Evolutionary conservation across 2,329 filamentous ascomycete genomes (phyloP).

Genomic region (Aspergillus uvarum): DNA sequence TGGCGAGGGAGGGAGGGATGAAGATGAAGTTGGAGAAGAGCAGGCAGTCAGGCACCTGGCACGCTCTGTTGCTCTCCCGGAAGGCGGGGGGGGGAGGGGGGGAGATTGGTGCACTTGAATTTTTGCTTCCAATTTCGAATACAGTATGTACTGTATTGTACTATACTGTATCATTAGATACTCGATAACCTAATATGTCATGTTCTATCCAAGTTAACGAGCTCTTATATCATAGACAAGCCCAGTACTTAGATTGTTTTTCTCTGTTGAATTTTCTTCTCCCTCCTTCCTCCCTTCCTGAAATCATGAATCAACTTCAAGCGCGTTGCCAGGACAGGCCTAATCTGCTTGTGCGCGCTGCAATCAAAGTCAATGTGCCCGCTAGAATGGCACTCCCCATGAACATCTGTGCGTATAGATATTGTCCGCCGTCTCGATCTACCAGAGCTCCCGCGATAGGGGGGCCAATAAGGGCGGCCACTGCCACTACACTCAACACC

Average conservation of each 20-base stretch:
- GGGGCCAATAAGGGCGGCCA: constrained; percentile 55
- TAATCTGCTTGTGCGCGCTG: constrained; percentile 41
- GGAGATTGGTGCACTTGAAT: too few species aligned
- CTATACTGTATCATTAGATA: too few species aligned
- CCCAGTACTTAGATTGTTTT: too few species aligned
- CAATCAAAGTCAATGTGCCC: constrained; percentile 45
- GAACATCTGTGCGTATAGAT: constrained; percentile 54
- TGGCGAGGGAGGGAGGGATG: not conserved
- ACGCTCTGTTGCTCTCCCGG: not conserved
- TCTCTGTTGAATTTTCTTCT: not conserved
- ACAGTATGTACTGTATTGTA: too few species aligned
- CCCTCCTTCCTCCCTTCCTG: not conserved
- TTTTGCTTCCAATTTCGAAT: too few species aligned
- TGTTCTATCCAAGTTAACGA: too few species aligned
- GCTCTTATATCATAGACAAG: too few species aligned
- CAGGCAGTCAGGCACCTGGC: not conserved
- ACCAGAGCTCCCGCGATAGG: constrained; percentile 57
- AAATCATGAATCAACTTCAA: constrained; percentile 16
- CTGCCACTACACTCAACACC: constrained; percentile 54
- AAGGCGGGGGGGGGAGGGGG: not conserved
- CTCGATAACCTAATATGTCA: too few species aligned
- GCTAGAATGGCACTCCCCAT: constrained; percentile 47
- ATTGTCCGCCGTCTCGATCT: constrained; percentile 45
- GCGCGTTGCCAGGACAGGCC: constrained; percentile 38
- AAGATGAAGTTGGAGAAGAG: not conserved